Evolutionary conservation across 257 asterid genomes (phyloP).

Genomic region (Petrea volubilis): DNA sequence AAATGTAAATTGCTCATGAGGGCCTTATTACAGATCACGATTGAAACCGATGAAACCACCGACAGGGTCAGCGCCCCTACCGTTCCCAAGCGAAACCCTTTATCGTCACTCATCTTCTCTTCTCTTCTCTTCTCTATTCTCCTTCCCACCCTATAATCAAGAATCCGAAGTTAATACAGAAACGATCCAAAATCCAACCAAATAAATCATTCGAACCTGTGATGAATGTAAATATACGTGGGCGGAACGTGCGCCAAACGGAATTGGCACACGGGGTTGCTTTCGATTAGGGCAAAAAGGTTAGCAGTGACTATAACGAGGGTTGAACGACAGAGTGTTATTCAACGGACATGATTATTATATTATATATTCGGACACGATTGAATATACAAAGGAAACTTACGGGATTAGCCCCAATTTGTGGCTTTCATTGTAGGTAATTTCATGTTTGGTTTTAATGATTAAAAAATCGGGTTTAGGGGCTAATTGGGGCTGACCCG

Average conservation of each 20-base stretch:
- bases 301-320: constrained; percentile 30
- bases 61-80: constrained; percentile 77
- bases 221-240: not conserved
- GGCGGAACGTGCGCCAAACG: constrained; percentile 28
- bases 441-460: too few relatives aligned
- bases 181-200: constrained; percentile 9
- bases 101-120: constrained; percentile 58
- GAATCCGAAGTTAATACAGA: constrained; percentile 16
- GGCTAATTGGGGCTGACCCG: too few relatives aligned
- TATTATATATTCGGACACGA: not conserved
- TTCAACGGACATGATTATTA: constrained; percentile 14
- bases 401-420: too few relatives aligned
- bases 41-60: constrained; percentile 81
- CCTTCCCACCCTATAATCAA: constrained; percentile 16
- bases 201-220: not conserved
- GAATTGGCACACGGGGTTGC: constrained; percentile 18
- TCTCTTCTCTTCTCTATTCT: not conserved
- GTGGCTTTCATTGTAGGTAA: too few relatives aligned
- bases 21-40: constrained; percentile 84
- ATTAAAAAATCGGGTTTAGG: too few relatives aligned
- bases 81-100: constrained; percentile 73
- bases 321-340: constrained; percentile 34
- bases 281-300: constrained; percentile 37
- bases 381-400: not conserved
- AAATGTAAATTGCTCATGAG: constrained; percentile 80